Evolutionary conservation across 495 filamentous ascomycete species (phyloP), one percentile per base, ranked within the genome.

Genomic region (Penicillium psychrofluorescens): DNA sequence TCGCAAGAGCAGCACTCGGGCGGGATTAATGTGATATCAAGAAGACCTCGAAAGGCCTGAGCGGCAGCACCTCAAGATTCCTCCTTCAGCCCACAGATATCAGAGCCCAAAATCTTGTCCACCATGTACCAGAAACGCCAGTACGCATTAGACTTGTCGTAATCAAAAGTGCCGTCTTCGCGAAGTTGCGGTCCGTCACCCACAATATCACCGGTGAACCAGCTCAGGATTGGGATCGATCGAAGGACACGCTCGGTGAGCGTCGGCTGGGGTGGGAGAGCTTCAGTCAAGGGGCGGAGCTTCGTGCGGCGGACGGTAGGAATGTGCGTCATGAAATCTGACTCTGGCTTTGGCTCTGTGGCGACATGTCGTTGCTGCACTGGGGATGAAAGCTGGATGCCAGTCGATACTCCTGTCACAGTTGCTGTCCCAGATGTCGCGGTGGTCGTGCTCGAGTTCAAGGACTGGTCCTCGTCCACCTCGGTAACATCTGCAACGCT

Each of bases 141-240:
- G 63, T 90, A 94, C 35, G 83, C 58, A 45, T 80, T 86, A 3
- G 88, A 88, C 46, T 71, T 77, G 32, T 72, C 75, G 63, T 77
- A 84, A 52, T 95, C 88, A 47, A 94, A 90, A 2, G 78, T 76
- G n/a, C 88, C 88, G 38, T 80, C 68, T n/a, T 90, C 88, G 30
- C 71, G 80, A 35, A 86, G 74, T 33, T 86, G 85, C 14, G 90
- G 80, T 41, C 81, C 77, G 49, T 81, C 81, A 4, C 88, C 89
- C 43, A 94, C 90, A 44, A 92, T 79, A 46, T 88, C 85, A 27
- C 84, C 79, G 5, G 77, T 83, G 49, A 90, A 83, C 77, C 82
- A 85, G 44, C 70, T 75, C 40, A 85, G 54, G 38, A 85, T 65
- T 1, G 83, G 81, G 30, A 88, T 77, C 22, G 76, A 74, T 32